A percentile compares a stretch with the other conserved stretches of the same genome.
These are phyloP conservation scores for Macrolepiota dolichaula DNA, from an alignment of 768 basidiomycete genomes.

Conservation along the genomic window DNA sequence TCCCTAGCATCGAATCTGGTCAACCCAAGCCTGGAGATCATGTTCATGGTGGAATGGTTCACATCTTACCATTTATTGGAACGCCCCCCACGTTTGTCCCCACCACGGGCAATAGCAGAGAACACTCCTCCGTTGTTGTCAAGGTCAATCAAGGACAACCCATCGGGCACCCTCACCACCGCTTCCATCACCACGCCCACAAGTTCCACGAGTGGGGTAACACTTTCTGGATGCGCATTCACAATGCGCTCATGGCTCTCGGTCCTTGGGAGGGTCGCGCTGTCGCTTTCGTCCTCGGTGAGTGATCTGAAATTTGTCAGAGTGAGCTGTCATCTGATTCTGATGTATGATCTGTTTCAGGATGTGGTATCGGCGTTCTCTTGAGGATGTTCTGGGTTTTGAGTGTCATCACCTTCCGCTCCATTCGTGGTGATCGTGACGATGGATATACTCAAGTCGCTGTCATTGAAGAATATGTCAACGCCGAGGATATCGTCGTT, in stretches of 20 bases:
- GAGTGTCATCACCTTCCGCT: conserved; percentile 55
- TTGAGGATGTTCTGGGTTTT: conserved; percentile 80
- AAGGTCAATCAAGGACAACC: conserved; percentile 16
- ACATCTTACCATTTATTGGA: conserved; percentile 32
- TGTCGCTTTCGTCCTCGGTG: conserved; percentile 79
- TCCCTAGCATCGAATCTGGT: conserved; percentile 40
- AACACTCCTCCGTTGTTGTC: background rate
- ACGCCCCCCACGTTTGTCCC: conserved; percentile 18
- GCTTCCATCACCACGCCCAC: conserved; percentile 22
- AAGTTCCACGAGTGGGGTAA: conserved; percentile 23
- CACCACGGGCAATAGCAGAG: background rate
- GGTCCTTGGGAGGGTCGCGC: conserved; percentile 83
- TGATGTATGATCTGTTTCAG: conserved; percentile 28
- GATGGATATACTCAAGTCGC: conserved; percentile 34
- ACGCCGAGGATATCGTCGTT: conserved; percentile 43
- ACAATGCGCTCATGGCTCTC: conserved; percentile 62
- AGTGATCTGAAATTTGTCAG: conserved; percentile 10
- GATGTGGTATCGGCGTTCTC: conserved; percentile 83
- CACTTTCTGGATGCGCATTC: conserved; percentile 58
- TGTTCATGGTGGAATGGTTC: conserved; percentile 22
- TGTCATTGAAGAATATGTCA: conserved; percentile 39
- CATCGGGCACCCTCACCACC: conserved; percentile 19
- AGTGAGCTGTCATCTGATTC: conserved; percentile 2
- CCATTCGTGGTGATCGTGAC: conserved; percentile 39
- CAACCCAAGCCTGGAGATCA: conserved; percentile 10